Percentiles rank a stretch among this genome's conserved stretches.
Conservation (phyloP, 495 filamentous ascomycete genomes). For the Podospora australis region DNA sequence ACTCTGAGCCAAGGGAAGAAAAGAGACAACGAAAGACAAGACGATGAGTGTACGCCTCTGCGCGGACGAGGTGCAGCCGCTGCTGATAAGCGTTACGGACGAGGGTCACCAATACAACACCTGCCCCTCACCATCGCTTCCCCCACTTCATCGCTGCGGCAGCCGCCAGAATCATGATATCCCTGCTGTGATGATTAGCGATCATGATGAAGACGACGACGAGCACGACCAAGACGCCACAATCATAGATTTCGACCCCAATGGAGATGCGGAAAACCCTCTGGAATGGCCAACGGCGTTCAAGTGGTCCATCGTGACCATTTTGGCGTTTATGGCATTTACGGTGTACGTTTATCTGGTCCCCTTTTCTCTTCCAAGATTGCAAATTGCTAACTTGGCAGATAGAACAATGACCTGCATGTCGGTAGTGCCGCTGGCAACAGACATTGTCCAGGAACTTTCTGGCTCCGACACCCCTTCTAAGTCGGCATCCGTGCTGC, state of each 20-base stretch:
- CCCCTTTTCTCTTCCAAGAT: neutral
- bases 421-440: slow-evolving; percentile 46
- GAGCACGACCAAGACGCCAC: neutral
- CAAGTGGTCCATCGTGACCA: slow-evolving; percentile 42
- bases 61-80: slow-evolving; percentile 7
- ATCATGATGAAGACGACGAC: neutral
- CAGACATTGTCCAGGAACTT: slow-evolving; percentile 43
- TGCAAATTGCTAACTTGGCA: neutral
- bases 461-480: slow-evolving; percentile 23
- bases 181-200: neutral
- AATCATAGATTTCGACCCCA: slow-evolving; percentile 40
- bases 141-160: no score
- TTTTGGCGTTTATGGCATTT: slow-evolving; percentile 47
- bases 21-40: neutral
- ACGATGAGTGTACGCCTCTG: neutral
- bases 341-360: slow-evolving; percentile 40
- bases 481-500: slow-evolving; percentile 43
- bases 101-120: slow-evolving; percentile 11
- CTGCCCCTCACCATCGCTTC: neutral
- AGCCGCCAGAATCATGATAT: no score
- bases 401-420: slow-evolving; percentile 51
- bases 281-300: slow-evolving; percentile 45
- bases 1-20: neutral
- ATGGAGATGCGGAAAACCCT: slow-evolving; percentile 48
- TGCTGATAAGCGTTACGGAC: slow-evolving; percentile 7